Evolutionary conservation across 768 basidiomycete species (phyloP), one percentile per base, ranked within the genome.

Genomic region (Hericium rajendrae): DNA sequence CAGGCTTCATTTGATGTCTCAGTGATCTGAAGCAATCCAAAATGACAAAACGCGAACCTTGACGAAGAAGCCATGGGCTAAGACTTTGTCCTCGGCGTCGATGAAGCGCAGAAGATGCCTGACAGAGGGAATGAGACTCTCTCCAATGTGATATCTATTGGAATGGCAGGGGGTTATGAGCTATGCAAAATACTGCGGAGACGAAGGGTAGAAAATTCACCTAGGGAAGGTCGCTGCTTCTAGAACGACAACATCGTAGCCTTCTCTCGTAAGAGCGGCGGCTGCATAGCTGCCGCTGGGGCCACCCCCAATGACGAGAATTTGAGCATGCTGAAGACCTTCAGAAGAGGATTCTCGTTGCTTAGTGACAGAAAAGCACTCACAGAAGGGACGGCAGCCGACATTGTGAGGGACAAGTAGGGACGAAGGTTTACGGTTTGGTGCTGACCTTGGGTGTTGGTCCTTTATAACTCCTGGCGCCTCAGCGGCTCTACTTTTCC

Each of bases 251-350:
- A 85, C 84, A 46, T 81, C 73, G 51, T 81, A 63, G 4, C 82
- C 81, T 65, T 85, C 83, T 18, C 76, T 69, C 10, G 78, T 78
- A 6, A 85, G 74, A 28, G 72, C 75, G 8, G 79, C 67, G 2
- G 83, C 80, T 18, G 79, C 69, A 59, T 77, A 84, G 59, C 74
- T 76, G 32, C 83, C 83, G 8, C 74, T 78, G 1, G 83, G 83
- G 16, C 83, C 83, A 49, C 83, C 83, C 8, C 83, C 83, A 12
- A 84, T 68, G 38, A 85, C 76, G 43, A 80, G 75, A 55, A 81
- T 59, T 48, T 70, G 68, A 16, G 71, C 58, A 49, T 66, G 64
- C 70, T 62, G 32, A 38, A 38, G 6, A 32, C 9, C 8, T 32
- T 32, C 32, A 32, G 32, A 32, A 32, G 9, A 2, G 32, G 32